Evolutionary conservation across 352 stramenopile genomes (phyloP).

Genomic region (Pythium chondricola): DNA sequence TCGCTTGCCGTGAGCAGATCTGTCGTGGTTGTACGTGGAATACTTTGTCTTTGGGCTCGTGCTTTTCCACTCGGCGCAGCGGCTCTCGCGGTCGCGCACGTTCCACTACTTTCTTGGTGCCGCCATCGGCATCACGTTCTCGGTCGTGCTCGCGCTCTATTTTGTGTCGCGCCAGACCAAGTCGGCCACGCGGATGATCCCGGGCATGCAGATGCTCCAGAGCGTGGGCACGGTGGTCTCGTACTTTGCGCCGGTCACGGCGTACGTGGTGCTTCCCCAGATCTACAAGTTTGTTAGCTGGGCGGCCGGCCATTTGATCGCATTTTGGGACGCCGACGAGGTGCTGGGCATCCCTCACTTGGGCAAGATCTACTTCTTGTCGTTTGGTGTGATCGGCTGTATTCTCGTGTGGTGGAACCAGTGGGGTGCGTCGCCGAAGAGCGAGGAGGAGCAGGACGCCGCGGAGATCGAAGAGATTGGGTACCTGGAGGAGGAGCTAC

Average conservation of each 20-base stretch:
- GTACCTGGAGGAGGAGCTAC: conserved; percentile 55
- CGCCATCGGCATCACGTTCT: conserved; percentile 67
- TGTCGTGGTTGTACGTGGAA: conserved; percentile 65
- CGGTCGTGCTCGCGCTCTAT: conserved; percentile 67
- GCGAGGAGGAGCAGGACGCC: conserved; percentile 37
- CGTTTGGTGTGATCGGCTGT: conserved; percentile 67
- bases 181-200: conserved; percentile 60
- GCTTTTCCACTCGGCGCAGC: conserved; percentile 61
- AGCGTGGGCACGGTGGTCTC: conserved; percentile 61
- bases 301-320: conserved; percentile 46
- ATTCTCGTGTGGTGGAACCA: conserved; percentile 84
- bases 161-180: conserved; percentile 74
- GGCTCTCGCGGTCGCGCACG: conserved; percentile 55
- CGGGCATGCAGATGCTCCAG: conserved; percentile 60
- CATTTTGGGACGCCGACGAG: conserved; percentile 65
- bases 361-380: conserved; percentile 83
- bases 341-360: conserved; percentile 74
- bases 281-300: conserved; percentile 60
- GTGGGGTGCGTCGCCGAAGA: conserved; percentile 56
- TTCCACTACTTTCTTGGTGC: conserved; percentile 80
- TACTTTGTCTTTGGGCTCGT: conserved; percentile 69
- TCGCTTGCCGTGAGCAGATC: conserved; percentile 27
- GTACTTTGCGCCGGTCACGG: conserved; percentile 65
- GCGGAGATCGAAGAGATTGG: conserved; percentile 68
- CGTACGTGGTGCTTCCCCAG: conserved; percentile 71